A percentile compares a stretch with the other conserved stretches of the same genome.
These are phyloP conservation scores for Magnolia kwangsiensis DNA, from an alignment of 164 flowering plant species.

Conservation along the genomic window DNA sequence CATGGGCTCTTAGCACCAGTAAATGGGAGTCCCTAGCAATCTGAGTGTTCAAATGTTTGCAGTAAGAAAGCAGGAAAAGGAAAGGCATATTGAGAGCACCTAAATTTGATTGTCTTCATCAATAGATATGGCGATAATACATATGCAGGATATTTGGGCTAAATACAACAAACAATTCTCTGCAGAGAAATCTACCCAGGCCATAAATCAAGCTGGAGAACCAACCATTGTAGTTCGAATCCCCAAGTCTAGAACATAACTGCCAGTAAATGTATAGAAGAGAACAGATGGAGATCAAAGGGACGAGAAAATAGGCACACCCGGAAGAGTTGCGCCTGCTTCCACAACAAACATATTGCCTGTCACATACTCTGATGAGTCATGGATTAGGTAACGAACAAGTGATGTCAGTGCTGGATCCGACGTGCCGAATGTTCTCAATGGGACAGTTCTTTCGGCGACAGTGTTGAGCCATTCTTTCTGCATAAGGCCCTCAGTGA, in stretches of 20 bases:
- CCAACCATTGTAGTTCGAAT: not conserved
- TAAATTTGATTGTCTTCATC: no score
- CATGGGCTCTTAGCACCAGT: no score
- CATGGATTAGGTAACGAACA: slow-evolving; percentile 39
- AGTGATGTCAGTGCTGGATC: slow-evolving; percentile 47
- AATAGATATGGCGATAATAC: no score
- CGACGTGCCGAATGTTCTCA: slow-evolving; percentile 26
- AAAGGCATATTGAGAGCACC: no score
- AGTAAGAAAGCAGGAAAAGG: no score
- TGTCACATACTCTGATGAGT: slow-evolving; percentile 35
- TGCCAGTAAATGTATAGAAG: not conserved
- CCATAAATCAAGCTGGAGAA: not conserved
- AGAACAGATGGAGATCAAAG: slow-evolving; percentile 14
- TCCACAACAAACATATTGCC: slow-evolving; percentile 42
- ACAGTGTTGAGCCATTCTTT: slow-evolving; percentile 42
- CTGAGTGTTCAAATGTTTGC: no score
- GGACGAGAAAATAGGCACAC: slow-evolving; percentile 42
- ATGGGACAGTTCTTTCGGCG: slow-evolving; percentile 29
- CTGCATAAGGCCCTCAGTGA: slow-evolving; percentile 30
- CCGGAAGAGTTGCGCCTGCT: slow-evolving; percentile 40
- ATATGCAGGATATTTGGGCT: no score
- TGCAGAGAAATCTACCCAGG: no score
- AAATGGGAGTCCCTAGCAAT: no score
- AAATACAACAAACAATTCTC: no score
- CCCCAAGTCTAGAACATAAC: not conserved